A percentile compares a stretch with the other conserved stretches of the same genome.
These are phyloP conservation scores for Ogataea trehaloabstinens DNA, from an alignment of 805 yeast species.

Conservation along the genomic window DNA sequence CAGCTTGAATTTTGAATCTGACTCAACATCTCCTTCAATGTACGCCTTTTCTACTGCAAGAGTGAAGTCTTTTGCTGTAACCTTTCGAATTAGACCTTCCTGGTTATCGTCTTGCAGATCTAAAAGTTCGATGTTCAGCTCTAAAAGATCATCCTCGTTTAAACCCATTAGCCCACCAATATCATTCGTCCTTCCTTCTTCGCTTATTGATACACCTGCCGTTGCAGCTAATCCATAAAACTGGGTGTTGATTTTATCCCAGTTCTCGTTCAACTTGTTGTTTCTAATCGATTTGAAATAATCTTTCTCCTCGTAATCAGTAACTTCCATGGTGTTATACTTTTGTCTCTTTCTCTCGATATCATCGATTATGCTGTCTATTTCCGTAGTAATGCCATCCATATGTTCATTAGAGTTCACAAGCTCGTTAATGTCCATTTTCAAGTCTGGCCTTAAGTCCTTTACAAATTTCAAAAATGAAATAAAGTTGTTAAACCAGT, in stretches of 20 bases:
- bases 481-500: slow-evolving; percentile 72
- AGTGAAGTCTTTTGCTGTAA: slow-evolving; percentile 15
- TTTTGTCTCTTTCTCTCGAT: slow-evolving; percentile 38
- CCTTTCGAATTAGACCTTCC: slow-evolving; percentile 9
- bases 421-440: slow-evolving; percentile 44
- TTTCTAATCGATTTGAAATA: slow-evolving; percentile 22
- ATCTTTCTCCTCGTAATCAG: slow-evolving; percentile 19
- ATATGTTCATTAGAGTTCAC: slow-evolving; percentile 28
- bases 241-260: slow-evolving; percentile 44
- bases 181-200: slow-evolving; percentile 18
- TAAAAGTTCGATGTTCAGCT: slow-evolving; percentile 37
- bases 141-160: slow-evolving; percentile 40
- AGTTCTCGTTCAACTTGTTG: slow-evolving; percentile 32
- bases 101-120: slow-evolving; percentile 10
- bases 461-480: slow-evolving; percentile 63
- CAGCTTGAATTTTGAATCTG: slow-evolving; percentile 17
- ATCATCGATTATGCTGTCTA: slow-evolving; percentile 38
- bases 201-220: slow-evolving; percentile 6
- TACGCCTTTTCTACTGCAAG: slow-evolving; percentile 11
- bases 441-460: slow-evolving; percentile 35
- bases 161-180: slow-evolving; percentile 35
- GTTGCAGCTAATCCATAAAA: slow-evolving; percentile 18
- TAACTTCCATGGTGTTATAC: slow-evolving; percentile 34
- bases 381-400: slow-evolving; percentile 35
- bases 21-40: slow-evolving; percentile 6